Evolutionary conservation across 1,284 basidiomycete genomes (phyloP).

Genomic region (Papiliotrema nemorosa): DNA sequence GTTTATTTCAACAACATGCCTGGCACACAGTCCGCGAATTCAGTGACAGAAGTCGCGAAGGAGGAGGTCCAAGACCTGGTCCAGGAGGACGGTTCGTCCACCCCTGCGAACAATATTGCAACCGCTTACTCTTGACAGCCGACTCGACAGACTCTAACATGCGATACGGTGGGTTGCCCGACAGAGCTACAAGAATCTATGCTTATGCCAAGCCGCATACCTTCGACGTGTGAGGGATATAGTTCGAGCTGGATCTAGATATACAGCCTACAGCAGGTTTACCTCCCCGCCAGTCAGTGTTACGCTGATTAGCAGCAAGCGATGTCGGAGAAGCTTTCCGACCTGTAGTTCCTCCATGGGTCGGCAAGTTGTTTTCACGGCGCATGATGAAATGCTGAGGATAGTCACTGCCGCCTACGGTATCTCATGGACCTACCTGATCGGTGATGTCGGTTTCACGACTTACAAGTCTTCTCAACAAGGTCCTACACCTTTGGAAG

Average conservation of each 20-base stretch:
- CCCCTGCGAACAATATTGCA: too few species aligned
- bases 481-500: slow-evolving; percentile 70
- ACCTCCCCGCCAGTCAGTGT: background rate
- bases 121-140: slow-evolving; percentile 21
- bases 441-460: slow-evolving; percentile 85
- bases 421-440: slow-evolving; percentile 71
- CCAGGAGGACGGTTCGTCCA: slow-evolving; percentile 23
- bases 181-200: background rate
- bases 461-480: slow-evolving; percentile 76
- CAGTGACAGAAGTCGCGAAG: background rate
- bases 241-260: slow-evolving; percentile 67
- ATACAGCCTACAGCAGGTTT: slow-evolving; percentile 70
- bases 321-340: slow-evolving; percentile 91
- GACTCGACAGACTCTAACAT: slow-evolving; percentile 48
- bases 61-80: slow-evolving; percentile 22
- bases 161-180: slow-evolving; percentile 39
- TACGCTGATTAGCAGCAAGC: slow-evolving; percentile 59
- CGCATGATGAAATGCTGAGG: background rate
- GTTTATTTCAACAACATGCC: too few species aligned
- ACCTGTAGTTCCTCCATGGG: slow-evolving; percentile 71
- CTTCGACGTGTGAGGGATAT: slow-evolving; percentile 73
- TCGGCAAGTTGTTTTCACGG: slow-evolving; percentile 51
- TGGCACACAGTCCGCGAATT: background rate
- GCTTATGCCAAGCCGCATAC: slow-evolving; percentile 64
- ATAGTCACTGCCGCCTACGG: slow-evolving; percentile 63